Base-by-base conservation (phyloP, 495 filamentous ascomycete species). In the Daldinia loculata region DNA sequence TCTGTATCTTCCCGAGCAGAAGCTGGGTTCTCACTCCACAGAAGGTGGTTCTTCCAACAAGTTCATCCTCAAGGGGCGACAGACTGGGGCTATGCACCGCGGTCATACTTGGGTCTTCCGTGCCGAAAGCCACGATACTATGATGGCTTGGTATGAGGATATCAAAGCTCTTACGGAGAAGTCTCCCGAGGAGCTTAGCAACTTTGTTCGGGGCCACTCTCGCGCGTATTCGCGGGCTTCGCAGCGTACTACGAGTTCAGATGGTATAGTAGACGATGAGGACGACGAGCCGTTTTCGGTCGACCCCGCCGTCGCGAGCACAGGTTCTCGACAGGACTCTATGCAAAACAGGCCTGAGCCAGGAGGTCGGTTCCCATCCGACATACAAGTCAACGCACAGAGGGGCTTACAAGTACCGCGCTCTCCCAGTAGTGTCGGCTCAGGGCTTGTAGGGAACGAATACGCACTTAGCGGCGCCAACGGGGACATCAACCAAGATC, bases 51-150 rank as follows among this genome's bases (percentile, higher is more conserved):
- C 91, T 22, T 97, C 93, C n/a, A 95, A 98, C 83, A 99, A 99
- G 75, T 99, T 98, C 76, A 92, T 97, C 80, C 87, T 99, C 53
- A 98, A 98, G 80, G 95, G 95, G 45, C 91, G 94, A 57, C 95
- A 99, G 80, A 95, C 92, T 15, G 95, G 95, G 55, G 79, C 90
- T 8, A 93, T 98, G 88, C 95, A 98, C 74, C 91, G 94, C 57
- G 95, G 94, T 22, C 95, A 99, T 76, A 93, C 93, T 12, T 99
- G 95, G 95, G 95, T 98, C 6, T 98, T 99, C 84, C 89, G 95
- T 50, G 94, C 94, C 9, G 95, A 98, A 79, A 92, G 92, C 34
- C 89, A 97, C 79, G 96, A 97, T 66, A 97, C 93, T 8, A 98
- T 99, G 96, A 89, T 97, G 83, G 91, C 92, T 27, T 97, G 95